Evolutionary conservation across 495 filamentous ascomycete species (phyloP).

Genomic region (Lepraria neglecta): DNA sequence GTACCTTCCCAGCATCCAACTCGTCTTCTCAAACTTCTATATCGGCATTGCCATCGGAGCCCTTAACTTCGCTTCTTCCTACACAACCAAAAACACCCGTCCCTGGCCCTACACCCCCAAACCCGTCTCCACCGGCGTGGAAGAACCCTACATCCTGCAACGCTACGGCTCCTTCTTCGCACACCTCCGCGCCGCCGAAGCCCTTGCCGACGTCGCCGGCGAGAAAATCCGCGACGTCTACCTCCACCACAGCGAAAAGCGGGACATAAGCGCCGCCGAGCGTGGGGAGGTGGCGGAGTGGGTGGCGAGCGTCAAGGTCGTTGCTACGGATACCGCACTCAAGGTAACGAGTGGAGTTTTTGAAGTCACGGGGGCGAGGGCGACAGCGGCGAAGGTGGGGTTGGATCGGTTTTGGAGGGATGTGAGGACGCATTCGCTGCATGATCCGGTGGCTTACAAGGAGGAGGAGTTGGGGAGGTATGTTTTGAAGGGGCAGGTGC

Average conservation of each 20-base stretch:
- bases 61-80: slow-evolving; percentile 43
- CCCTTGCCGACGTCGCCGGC: slow-evolving; percentile 50
- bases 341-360: slow-evolving; percentile 52
- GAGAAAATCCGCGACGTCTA: slow-evolving; percentile 41
- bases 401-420: slow-evolving; percentile 58
- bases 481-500: slow-evolving; percentile 45
- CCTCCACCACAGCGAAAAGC: slow-evolving; percentile 31
- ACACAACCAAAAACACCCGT: slow-evolving; percentile 47
- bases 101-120: slow-evolving; percentile 55
- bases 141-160: slow-evolving; percentile 58
- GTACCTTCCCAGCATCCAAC: slow-evolving; percentile 40
- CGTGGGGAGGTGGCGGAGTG: slow-evolving; percentile 54
- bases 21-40: slow-evolving; percentile 59
- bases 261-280: slow-evolving; percentile 39
- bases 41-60: slow-evolving; percentile 53
- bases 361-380: slow-evolving; percentile 51
- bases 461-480: slow-evolving; percentile 51
- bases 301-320: slow-evolving; percentile 54
- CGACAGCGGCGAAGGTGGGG: slow-evolving; percentile 48
- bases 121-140: slow-evolving; percentile 45
- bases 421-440: slow-evolving; percentile 53
- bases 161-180: slow-evolving; percentile 56
- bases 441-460: slow-evolving; percentile 60
- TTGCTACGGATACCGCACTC: slow-evolving; percentile 51
- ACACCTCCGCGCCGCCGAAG: slow-evolving; percentile 50